A percentile compares a stretch with the other conserved stretches of the same genome.
Evolutionary conservation across 208 protist genomes (phyloP).

Genomic region (Kentomonas sorsogonicus): DNA sequence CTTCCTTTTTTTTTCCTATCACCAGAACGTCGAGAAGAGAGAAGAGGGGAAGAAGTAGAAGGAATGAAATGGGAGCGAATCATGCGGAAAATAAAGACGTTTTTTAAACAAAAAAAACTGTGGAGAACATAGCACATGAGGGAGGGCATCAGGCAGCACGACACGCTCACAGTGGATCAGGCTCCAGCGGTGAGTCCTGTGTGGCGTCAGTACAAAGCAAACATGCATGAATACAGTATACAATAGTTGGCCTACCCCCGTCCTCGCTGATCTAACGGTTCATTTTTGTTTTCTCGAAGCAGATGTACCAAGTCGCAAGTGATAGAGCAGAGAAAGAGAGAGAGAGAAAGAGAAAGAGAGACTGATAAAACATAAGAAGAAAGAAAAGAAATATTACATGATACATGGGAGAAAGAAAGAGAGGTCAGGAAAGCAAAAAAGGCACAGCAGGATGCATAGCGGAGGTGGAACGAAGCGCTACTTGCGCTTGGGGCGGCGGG

Average conservation of each 20-base stretch:
- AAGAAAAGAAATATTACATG: not conserved
- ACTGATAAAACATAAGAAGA: conserved; percentile 2
- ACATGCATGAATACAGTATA: no score
- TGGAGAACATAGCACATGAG: not conserved
- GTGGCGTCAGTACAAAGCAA: no score
- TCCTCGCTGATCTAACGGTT: no score
- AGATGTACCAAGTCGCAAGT: no score
- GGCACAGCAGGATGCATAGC: not conserved
- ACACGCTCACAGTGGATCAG: no score
- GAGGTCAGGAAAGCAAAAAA: conserved; percentile 1
- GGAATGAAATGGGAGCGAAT: no score
- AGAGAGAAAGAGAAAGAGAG: no score
- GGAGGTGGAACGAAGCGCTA: not conserved
- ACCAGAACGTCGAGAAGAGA: not conserved
- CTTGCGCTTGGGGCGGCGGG: not conserved
- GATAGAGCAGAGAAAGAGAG: no score
- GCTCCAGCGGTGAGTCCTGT: no score
- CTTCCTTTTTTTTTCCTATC: not conserved
- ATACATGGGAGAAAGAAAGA: not conserved
- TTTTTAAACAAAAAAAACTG: conserved; percentile 1
- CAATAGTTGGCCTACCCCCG: no score
- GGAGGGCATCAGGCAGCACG: not conserved
- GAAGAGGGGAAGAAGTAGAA: conserved; percentile 1
- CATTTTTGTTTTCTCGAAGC: not conserved
- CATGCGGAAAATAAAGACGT: no score